Percentiles rank a stretch among this genome's conserved stretches.
These are phyloP conservation scores for Dendrocalamus latiflorus DNA, from an alignment of 202 grass and related monocot genomes.

Conservation along the genomic window DNA sequence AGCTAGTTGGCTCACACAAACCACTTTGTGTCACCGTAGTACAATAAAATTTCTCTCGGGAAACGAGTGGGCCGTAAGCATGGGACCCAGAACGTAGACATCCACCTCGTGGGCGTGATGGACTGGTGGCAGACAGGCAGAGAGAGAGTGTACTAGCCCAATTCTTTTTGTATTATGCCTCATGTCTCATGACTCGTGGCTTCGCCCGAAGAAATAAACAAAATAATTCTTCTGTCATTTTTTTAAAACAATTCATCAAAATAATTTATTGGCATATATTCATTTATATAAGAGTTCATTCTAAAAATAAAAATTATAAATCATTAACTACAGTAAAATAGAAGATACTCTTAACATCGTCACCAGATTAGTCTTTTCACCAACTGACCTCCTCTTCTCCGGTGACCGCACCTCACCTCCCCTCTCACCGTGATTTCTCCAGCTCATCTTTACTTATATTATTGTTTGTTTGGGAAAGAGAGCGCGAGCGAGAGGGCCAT, in stretches of 20 bases:
- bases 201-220: no score
- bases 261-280: no score
- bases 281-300: no score
- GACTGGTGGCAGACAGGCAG: constrained; percentile 16
- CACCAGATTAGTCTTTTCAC: constrained; percentile 46
- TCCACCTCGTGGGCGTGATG: constrained; percentile 64
- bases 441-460: neutral
- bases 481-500: neutral
- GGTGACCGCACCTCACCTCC: neutral
- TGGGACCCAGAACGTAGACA: constrained; percentile 44
- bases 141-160: neutral
- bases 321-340: no score
- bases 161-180: no score
- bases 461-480: neutral
- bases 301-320: no score
- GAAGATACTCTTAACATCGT: neutral
- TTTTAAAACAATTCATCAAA: no score
- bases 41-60: no score
- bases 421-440: neutral
- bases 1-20: no score
- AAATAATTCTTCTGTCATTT: no score
- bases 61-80: neutral
- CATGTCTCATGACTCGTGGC: no score
- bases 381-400: neutral
- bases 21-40: no score